phyloP scores from a whole-genome alignment of 2,329 filamentous ascomycete species.

The Conoideocrella luteorostrata region DNA sequence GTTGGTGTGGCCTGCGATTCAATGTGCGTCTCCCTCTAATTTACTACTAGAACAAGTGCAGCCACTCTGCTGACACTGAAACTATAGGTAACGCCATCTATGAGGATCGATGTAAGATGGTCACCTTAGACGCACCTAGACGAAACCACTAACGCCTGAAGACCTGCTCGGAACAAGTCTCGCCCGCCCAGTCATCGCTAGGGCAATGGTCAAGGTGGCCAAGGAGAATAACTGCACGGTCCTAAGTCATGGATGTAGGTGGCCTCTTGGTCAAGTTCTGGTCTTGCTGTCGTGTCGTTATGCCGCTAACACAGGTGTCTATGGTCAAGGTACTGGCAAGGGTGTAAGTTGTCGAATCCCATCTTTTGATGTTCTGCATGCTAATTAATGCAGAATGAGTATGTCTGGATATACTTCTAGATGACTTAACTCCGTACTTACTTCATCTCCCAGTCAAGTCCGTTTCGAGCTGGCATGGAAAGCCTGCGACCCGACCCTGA shows the following conservation, averaged over 20 bases:
- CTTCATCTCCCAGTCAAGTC: slow-evolving; percentile 6
- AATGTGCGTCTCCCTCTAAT: slow-evolving; percentile 36
- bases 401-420: background rate
- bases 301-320: slow-evolving; percentile 8
- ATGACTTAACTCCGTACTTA: background rate
- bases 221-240: slow-evolving; percentile 27
- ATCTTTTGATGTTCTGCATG: background rate
- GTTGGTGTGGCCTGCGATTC: slow-evolving; percentile 68
- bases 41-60: background rate
- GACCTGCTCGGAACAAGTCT: slow-evolving; percentile 42
- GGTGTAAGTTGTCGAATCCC: slow-evolving; percentile 1
- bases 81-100: slow-evolving; percentile 43
- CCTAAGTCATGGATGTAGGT: slow-evolving; percentile 40
- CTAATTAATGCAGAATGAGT: background rate
- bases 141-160: slow-evolving; percentile 6
- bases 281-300: slow-evolving; percentile 5
- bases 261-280: slow-evolving; percentile 3
- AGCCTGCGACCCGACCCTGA: slow-evolving; percentile 52
- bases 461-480: slow-evolving; percentile 24
- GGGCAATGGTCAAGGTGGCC: slow-evolving; percentile 47
- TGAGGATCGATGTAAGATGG: slow-evolving; percentile 39
- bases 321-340: slow-evolving; percentile 10
- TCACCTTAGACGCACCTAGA: slow-evolving; percentile 4
- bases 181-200: slow-evolving; percentile 59
- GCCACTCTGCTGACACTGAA: slow-evolving; percentile 1